phyloP scores from a whole-genome alignment of 2,329 filamentous ascomycete genomes.

The Botrytis aclada region DNA sequence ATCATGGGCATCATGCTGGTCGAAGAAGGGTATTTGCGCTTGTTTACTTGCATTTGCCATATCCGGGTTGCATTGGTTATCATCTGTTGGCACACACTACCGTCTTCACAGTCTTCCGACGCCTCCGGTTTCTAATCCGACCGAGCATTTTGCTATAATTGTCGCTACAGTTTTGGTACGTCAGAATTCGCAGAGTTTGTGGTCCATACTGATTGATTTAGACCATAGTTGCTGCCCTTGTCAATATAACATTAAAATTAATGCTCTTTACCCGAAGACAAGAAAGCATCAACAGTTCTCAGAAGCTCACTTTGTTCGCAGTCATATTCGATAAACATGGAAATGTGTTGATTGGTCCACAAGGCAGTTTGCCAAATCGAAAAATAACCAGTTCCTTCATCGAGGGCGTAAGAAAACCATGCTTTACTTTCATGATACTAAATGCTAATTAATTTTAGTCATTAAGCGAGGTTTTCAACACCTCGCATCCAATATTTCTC shows the following conservation, averaged over 20 bases:
- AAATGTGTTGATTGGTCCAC: slow-evolving; percentile 64
- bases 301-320: slow-evolving; percentile 53
- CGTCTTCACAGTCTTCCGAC: slow-evolving; percentile 48
- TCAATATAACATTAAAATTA: slow-evolving; percentile 53
- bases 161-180: slow-evolving; percentile 30
- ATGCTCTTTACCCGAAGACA: slow-evolving; percentile 43
- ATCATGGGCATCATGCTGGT: slow-evolving; percentile 74
- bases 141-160: slow-evolving; percentile 21
- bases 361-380: slow-evolving; percentile 66
- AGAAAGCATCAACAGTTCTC: slow-evolving; percentile 42
- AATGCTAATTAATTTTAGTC: slow-evolving; percentile 40
- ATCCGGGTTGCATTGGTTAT: slow-evolving; percentile 86
- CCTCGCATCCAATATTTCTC: slow-evolving; percentile 74
- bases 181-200: neutral
- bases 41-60: slow-evolving; percentile 69
- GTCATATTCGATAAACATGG: slow-evolving; percentile 67
- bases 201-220: slow-evolving; percentile 34
- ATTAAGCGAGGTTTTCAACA: slow-evolving; percentile 71
- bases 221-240: slow-evolving; percentile 60
- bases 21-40: slow-evolving; percentile 67
- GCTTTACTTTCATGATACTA: too few species aligned
- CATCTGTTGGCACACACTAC: slow-evolving; percentile 68
- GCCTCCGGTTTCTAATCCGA: slow-evolving; percentile 23
- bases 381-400: slow-evolving; percentile 79
- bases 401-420: slow-evolving; percentile 50